phyloP scores from a whole-genome alignment of 2,329 filamentous ascomycete genomes.

The Albophoma yamanashiensis region DNA sequence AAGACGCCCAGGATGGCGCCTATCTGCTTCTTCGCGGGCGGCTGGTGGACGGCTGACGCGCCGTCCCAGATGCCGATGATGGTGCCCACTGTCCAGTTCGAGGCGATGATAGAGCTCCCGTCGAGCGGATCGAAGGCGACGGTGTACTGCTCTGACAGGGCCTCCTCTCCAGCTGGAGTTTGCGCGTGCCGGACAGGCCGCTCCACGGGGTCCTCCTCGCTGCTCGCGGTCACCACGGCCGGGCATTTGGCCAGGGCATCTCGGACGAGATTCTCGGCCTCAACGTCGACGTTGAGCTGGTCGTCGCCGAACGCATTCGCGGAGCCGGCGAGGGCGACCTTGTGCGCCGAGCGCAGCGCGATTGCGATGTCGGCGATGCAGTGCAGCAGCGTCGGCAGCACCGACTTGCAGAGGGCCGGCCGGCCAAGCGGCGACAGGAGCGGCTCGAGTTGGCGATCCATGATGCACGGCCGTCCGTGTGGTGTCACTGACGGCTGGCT shows the following conservation, averaged over 20 bases:
- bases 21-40: conserved; percentile 29
- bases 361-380: conserved; percentile 32
- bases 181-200: conserved; percentile 13
- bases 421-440: background rate
- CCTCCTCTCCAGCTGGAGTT: background rate
- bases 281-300: conserved; percentile 47
- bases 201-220: conserved; percentile 51
- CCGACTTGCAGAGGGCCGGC: conserved; percentile 25
- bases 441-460: background rate
- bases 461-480: background rate
- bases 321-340: conserved; percentile 35
- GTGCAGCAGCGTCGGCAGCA: conserved; percentile 37
- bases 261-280: conserved; percentile 37
- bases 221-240: conserved; percentile 39
- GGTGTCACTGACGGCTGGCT: background rate
- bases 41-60: conserved; percentile 27
- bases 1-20: conserved; percentile 41
- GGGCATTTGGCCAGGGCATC: conserved; percentile 30
- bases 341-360: conserved; percentile 31
- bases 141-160: conserved; percentile 36
- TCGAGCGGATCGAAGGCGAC: conserved; percentile 55
- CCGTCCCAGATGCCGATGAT: conserved; percentile 52
- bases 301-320: conserved; percentile 49
- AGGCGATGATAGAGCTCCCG: conserved; percentile 48
- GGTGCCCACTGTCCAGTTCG: conserved; percentile 48